A percentile compares a stretch with the other conserved stretches of the same genome.
Conservation (phyloP, 2,329 filamentous ascomycete genomes). For the Dryadomyces sulphureus region DNA sequence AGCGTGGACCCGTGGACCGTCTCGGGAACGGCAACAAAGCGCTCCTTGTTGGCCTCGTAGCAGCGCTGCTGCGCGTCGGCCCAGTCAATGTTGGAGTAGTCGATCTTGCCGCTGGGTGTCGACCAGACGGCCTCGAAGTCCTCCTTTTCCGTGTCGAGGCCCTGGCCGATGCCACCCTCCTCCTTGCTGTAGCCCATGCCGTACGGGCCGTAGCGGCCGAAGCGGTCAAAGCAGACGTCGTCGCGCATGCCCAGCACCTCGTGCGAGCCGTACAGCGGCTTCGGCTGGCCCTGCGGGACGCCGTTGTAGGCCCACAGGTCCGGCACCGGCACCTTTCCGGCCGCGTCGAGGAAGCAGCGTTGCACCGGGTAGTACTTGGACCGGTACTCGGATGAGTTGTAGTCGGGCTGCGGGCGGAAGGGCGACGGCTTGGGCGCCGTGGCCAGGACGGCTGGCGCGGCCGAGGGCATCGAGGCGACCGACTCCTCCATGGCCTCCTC, state of each 20-base stretch:
- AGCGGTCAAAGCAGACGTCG: conserved; percentile 78
- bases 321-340: conserved; percentile 40
- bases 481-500: too few relatives aligned
- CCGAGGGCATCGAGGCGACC: too few relatives aligned
- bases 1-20: background rate
- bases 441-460: background rate
- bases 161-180: conserved; percentile 56
- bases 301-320: conserved; percentile 47
- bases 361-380: conserved; percentile 36
- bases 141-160: conserved; percentile 56
- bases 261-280: conserved; percentile 65
- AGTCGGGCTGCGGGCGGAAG: conserved; percentile 59
- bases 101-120: conserved; percentile 33
- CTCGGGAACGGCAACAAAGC: conserved; percentile 26
- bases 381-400: conserved; percentile 40
- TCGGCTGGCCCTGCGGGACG: conserved; percentile 50
- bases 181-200: conserved; percentile 67
- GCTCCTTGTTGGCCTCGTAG: conserved; percentile 43
- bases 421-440: conserved; percentile 25
- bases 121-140: conserved; percentile 48
- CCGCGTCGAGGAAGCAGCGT: conserved; percentile 48
- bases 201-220: conserved; percentile 71
- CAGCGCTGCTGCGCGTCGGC: conserved; percentile 37
- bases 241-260: conserved; percentile 57
- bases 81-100: conserved; percentile 43